Conservation (phyloP, 2,329 filamentous ascomycete species). For the Zasmidium cellare region DNA sequence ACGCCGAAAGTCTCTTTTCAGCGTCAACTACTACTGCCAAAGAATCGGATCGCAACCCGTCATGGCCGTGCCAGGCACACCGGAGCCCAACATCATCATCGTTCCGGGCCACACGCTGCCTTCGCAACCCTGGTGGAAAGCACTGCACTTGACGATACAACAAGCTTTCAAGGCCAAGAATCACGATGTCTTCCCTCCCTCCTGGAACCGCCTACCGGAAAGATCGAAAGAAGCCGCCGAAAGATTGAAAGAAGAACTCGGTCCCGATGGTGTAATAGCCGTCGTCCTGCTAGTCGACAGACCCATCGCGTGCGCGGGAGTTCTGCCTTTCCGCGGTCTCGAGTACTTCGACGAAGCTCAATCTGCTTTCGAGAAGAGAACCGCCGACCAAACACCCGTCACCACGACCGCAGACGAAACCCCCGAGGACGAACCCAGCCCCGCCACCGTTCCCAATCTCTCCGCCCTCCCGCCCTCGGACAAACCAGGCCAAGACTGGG, state of each 20-base stretch:
- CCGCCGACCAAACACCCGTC: no score
- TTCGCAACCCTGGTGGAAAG: constrained; percentile 22
- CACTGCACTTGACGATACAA: constrained; percentile 23
- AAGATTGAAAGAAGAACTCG: constrained; percentile 23
- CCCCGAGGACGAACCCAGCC: background rate
- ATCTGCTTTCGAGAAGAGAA: constrained; percentile 1
- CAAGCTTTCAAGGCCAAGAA: constrained; percentile 21
- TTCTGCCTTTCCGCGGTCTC: constrained; percentile 23
- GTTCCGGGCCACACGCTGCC: constrained; percentile 16
- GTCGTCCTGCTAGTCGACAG: constrained; percentile 16
- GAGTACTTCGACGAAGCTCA: constrained; percentile 21
- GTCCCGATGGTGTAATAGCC: constrained; percentile 17
- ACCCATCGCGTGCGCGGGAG: constrained; percentile 24
- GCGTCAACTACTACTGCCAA: background rate
- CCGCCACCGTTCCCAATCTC: background rate
- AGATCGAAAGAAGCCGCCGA: constrained; percentile 14
- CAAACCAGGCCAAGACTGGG: constrained; percentile 18
- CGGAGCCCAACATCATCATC: constrained; percentile 9
- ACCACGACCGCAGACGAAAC: background rate
- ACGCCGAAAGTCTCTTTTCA: background rate
- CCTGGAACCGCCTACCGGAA: constrained; percentile 25
- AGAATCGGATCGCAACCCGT: background rate
- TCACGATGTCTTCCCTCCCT: constrained; percentile 22
- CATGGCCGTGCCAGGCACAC: background rate
- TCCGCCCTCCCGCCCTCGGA: background rate